Percentiles rank a stretch among this genome's conserved stretches.
These are phyloP conservation scores for Trichophyton rubrum DNA, from an alignment of 2,329 filamentous ascomycete genomes.

Conservation along the genomic window DNA sequence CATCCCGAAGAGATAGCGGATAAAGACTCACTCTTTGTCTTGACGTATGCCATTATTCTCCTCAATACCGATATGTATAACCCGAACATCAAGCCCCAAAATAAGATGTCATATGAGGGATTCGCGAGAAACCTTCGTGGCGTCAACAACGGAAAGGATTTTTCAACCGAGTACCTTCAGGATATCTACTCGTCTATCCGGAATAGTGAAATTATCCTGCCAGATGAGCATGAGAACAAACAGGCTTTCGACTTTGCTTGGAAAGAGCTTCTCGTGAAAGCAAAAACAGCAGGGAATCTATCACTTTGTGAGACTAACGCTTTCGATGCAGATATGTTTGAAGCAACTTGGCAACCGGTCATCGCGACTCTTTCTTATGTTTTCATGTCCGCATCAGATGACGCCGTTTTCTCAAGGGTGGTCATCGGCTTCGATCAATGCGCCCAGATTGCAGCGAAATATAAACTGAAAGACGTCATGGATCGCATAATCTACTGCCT, in stretches of 20 bases:
- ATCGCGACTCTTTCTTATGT: conserved; percentile 93
- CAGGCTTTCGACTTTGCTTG: conserved; percentile 95
- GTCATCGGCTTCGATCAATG: conserved; percentile 95
- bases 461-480: conserved; percentile 70
- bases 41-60: conserved; percentile 95
- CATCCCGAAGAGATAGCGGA: conserved; percentile 65
- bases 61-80: conserved; percentile 96
- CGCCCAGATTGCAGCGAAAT: conserved; percentile 77
- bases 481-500: conserved; percentile 89
- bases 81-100: conserved; percentile 61
- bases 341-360: conserved; percentile 88
- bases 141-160: conserved; percentile 75
- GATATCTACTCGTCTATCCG: conserved; percentile 86
- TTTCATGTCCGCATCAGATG: conserved; percentile 96
- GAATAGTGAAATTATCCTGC: conserved; percentile 86
- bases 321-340: conserved; percentile 96
- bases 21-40: conserved; percentile 75
- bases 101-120: conserved; percentile 71
- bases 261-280: conserved; percentile 85
- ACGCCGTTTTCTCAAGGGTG: conserved; percentile 85
- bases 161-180: conserved; percentile 68
- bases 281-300: conserved; percentile 60
- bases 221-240: conserved; percentile 93
- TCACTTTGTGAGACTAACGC: conserved; percentile 79
- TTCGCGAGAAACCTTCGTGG: conserved; percentile 85